Percentiles rank a stretch among this genome's conserved stretches.
phyloP scores from a whole-genome alignment of 805 yeast genomes.

The Schwanniomyces yamadae region DNA sequence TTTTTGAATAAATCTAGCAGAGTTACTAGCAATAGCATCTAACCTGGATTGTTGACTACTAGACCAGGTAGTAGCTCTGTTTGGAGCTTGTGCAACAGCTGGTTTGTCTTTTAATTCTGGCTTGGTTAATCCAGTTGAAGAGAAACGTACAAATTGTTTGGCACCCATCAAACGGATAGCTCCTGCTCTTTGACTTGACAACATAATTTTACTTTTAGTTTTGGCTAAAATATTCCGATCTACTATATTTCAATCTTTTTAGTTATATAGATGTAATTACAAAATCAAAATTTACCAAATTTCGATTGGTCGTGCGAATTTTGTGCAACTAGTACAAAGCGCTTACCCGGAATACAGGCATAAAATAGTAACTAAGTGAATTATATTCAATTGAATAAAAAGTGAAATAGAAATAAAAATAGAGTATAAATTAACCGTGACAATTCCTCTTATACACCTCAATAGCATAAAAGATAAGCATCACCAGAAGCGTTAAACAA shows the following conservation, averaged over 20 bases:
- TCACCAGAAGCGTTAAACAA: no score
- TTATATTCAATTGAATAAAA: conserved; percentile 2
- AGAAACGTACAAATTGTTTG: conserved; percentile 5
- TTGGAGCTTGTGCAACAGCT: conserved; percentile 68
- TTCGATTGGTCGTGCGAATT: conserved; percentile 6
- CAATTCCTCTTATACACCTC: no score
- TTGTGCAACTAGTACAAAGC: neutral
- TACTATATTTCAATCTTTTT: neutral
- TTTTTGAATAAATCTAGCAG: conserved; percentile 65
- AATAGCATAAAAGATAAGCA: no score
- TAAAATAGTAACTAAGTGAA: neutral
- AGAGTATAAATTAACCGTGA: conserved; percentile 1
- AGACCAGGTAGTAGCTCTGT: conserved; percentile 71
- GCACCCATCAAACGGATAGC: conserved; percentile 3
- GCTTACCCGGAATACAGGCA: conserved; percentile 2
- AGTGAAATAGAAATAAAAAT: conserved; percentile 3
- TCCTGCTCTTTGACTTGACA: conserved; percentile 3
- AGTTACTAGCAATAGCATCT: conserved; percentile 52
- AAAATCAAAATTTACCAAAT: conserved; percentile 5
- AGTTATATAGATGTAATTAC: neutral
- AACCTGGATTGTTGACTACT: conserved; percentile 60
- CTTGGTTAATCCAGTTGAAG: conserved; percentile 23
- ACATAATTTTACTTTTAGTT: conserved; percentile 3
- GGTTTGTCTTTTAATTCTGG: conserved; percentile 21
- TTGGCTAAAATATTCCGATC: neutral